A percentile compares a stretch with the other conserved stretches of the same genome.
These are phyloP conservation scores for Rubroboletus satanas DNA, from an alignment of 768 basidiomycete species.

Conservation along the genomic window DNA sequence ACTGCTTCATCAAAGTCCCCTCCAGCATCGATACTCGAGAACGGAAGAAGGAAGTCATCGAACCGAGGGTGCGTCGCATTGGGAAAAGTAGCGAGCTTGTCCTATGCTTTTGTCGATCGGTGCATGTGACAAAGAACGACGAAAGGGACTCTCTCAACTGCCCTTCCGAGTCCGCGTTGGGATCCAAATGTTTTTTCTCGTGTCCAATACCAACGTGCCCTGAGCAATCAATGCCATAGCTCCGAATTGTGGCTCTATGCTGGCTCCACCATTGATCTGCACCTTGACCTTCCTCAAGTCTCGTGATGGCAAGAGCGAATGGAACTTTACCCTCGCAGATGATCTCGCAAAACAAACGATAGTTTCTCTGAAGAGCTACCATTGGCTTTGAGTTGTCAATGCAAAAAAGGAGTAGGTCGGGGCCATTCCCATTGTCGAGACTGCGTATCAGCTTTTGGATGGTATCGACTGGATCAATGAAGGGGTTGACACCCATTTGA, in stretches of 20 bases:
- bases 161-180: slow-evolving; percentile 20
- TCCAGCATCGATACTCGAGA: slow-evolving; percentile 8
- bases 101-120: slow-evolving; percentile 9
- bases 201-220: slow-evolving; percentile 35
- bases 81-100: slow-evolving; percentile 7
- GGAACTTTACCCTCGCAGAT: slow-evolving; percentile 27
- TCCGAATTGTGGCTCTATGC: slow-evolving; percentile 16
- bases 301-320: slow-evolving; percentile 29
- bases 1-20: slow-evolving; percentile 16
- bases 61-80: slow-evolving; percentile 3
- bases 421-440: slow-evolving; percentile 27
- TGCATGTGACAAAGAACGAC: slow-evolving; percentile 13
- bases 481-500: slow-evolving; percentile 11
- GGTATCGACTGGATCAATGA: slow-evolving; percentile 23
- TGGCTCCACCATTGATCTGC: slow-evolving; percentile 36
- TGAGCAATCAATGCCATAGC: slow-evolving; percentile 15
- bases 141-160: slow-evolving; percentile 25
- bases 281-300: slow-evolving; percentile 24
- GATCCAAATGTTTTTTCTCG: slow-evolving; percentile 16
- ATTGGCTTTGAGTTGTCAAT: slow-evolving; percentile 27
- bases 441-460: slow-evolving; percentile 30
- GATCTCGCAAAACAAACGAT: slow-evolving; percentile 24
- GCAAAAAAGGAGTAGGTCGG: slow-evolving; percentile 31
- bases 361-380: slow-evolving; percentile 24
- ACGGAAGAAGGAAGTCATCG: slow-evolving; percentile 7